phyloP scores from a whole-genome alignment of 2,329 filamentous ascomycete species.

The Apiospora hydei region DNA sequence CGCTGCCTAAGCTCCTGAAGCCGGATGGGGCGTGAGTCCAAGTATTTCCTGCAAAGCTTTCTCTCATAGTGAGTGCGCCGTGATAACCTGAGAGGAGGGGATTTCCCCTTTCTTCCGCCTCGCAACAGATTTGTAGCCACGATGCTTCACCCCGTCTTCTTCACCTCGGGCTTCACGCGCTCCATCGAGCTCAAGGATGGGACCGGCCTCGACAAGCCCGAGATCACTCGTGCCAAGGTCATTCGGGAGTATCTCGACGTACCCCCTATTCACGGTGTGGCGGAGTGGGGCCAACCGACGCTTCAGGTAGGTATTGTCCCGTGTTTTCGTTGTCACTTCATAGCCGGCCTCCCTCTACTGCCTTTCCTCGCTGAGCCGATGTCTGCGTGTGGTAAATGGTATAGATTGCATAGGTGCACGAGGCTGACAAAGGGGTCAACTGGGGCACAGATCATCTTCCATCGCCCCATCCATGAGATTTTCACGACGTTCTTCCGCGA shows the following conservation, averaged over 20 bases:
- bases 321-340: background rate
- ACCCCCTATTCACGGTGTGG: conserved; percentile 46
- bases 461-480: conserved; percentile 53
- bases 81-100: background rate
- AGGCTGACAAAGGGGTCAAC: background rate
- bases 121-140: conserved; percentile 51
- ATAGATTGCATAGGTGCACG: background rate
- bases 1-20: conserved; percentile 50
- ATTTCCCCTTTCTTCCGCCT: background rate
- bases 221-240: conserved; percentile 45
- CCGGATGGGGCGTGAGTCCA: conserved; percentile 49
- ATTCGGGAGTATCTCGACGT: conserved; percentile 52
- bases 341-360: background rate
- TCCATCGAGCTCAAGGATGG: conserved; percentile 48
- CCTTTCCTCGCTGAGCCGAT: background rate
- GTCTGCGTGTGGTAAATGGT: background rate
- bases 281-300: conserved; percentile 43
- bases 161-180: conserved; percentile 51
- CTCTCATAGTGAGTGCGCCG: background rate
- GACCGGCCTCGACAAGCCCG: conserved; percentile 42
- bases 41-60: background rate
- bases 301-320: conserved; percentile 44
- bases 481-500: conserved; percentile 51
- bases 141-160: conserved; percentile 57
- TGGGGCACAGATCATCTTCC: conserved; percentile 47